Evolutionary conservation across 177 flowering plant genomes (phyloP), one percentile per base, ranked within the genome.

Genomic region (Vitis hybrid): DNA sequence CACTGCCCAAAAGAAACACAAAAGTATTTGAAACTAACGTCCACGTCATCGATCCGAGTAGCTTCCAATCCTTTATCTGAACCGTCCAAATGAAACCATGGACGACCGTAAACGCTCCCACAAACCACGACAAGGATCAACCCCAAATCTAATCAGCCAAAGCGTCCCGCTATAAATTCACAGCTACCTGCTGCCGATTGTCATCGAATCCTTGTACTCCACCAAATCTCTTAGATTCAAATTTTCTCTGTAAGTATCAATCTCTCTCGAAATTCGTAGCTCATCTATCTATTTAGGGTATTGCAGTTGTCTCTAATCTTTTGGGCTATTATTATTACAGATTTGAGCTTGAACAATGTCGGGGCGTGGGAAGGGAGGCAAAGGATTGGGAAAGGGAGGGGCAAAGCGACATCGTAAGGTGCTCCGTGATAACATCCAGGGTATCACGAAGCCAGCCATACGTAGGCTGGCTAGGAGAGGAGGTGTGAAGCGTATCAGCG

Each of bases 301-400:
- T 11, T 57, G 6, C 10, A 8, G 18, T 19, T 57, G 22, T 57
- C 60, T 21, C 60, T 57, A 3, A 57, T 9, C 13, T 10, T 19
- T 2, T 57, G 18, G 26, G 10, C 3, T 10, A 2, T 16, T 57
- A 0, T 57, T 7, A 3, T 7, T 57, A 53, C 56, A 53, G 56
- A n/a, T 6, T 39, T 2, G 31, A 39, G 2, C 4, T n/a, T 13
- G 10, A 16, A 78, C 45, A 50, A 80, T 80, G 86, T 80, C 84
- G 4, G 86, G 86, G 0, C 72, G 84, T 15, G 86, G 86, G 64
- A 83, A 83, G 74, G 86, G 86, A 64, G 83, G 83, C 19, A 82
- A 82, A 65, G 85, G 85, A 0, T 53, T 82, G 66, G 86, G 86
- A 9, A 82, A 82, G 74, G 85, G 85, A 60, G 85, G 83, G 49